Percentiles rank a stretch among this genome's conserved stretches.
These are phyloP conservation scores for Coemansia asiatica DNA, from an alignment of 192 early-diverging fungal genomes.

Conservation along the genomic window DNA sequence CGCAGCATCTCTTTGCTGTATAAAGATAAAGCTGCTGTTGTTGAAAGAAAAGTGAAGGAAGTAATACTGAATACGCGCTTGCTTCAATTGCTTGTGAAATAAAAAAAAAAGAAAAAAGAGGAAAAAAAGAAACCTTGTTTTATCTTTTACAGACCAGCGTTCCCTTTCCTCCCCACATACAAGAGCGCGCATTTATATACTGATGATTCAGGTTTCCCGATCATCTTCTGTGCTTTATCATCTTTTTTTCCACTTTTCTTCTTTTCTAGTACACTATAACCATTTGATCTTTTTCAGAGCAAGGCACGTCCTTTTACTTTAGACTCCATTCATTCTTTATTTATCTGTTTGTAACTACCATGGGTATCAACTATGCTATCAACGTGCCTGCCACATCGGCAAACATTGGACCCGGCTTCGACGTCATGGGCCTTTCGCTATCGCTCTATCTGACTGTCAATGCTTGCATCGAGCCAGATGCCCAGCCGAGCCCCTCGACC, in stretches of 20 bases:
- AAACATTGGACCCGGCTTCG: conserved; percentile 98
- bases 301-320: too few relatives aligned
- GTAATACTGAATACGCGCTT: too few relatives aligned
- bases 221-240: background rate
- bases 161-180: background rate
- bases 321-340: too few relatives aligned
- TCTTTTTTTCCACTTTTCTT: background rate
- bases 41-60: too few relatives aligned
- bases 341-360: background rate
- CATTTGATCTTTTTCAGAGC: background rate
- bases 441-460: conserved; percentile 81
- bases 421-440: conserved; percentile 88
- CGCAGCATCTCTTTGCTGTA: background rate
- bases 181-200: background rate
- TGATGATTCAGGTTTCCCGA: background rate
- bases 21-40: too few relatives aligned
- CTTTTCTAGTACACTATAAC: background rate
- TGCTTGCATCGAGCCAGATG: conserved; percentile 33
- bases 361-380: conserved; percentile 54
- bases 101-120: too few relatives aligned
- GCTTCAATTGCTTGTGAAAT: too few relatives aligned
- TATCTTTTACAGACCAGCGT: too few relatives aligned
- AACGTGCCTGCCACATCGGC: conserved; percentile 93
- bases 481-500: background rate
- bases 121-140: too few relatives aligned